These are phyloP conservation scores for Raphanus sativus DNA, from an alignment of 345 rosid genomes.

Conservation along the genomic window DNA sequence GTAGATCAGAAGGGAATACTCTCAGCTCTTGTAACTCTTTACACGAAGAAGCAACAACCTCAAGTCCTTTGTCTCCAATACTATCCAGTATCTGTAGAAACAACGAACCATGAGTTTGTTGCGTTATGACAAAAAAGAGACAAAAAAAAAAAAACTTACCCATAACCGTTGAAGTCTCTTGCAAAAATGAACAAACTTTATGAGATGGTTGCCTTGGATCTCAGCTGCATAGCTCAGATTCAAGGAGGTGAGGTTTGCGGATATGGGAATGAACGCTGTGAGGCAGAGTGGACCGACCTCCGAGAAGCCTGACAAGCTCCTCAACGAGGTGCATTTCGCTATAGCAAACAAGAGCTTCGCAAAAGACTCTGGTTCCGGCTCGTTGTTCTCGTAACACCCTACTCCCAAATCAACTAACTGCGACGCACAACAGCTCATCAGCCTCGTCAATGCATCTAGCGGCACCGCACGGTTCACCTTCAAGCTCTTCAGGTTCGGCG, in stretches of 20 bases:
- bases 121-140: neutral
- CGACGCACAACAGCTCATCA: conserved; percentile 61
- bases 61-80: conserved; percentile 89
- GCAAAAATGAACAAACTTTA: conserved; percentile 62
- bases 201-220: conserved; percentile 59
- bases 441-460: conserved; percentile 60
- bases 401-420: conserved; percentile 82
- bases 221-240: conserved; percentile 91
- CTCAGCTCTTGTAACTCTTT: conserved; percentile 84
- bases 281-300: conserved; percentile 70
- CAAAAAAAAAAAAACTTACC: conserved; percentile 45
- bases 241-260: conserved; percentile 59
- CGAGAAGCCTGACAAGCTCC: conserved; percentile 85
- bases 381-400: conserved; percentile 69
- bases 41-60: conserved; percentile 70
- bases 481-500: conserved; percentile 82
- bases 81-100: conserved; percentile 75
- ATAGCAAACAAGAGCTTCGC: conserved; percentile 49
- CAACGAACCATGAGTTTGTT: neutral
- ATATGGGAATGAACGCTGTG: conserved; percentile 59
- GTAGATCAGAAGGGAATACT: conserved; percentile 86
- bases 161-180: conserved; percentile 76
- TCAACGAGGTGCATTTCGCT: conserved; percentile 52
- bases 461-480: conserved; percentile 81
- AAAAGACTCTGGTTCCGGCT: conserved; percentile 62